A percentile compares a stretch with the other conserved stretches of the same genome.
Evolutionary conservation across 495 filamentous ascomycete genomes (phyloP).

Genomic region (Tuber aestivum): DNA sequence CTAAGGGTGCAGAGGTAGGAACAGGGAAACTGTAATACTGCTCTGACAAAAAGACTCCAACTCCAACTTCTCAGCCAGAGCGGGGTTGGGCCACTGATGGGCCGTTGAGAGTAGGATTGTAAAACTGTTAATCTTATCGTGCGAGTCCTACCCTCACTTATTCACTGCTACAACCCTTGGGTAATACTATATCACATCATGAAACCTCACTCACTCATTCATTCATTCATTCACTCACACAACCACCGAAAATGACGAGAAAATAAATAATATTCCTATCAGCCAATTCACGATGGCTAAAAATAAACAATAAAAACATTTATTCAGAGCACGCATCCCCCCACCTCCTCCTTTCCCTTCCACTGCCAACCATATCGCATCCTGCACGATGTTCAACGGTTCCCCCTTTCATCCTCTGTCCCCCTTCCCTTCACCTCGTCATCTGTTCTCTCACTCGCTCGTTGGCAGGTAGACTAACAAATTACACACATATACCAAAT

Average conservation of each 20-base stretch:
- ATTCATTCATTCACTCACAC: neutral
- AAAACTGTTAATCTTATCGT: neutral
- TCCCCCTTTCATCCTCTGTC: neutral
- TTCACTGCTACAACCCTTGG: neutral
- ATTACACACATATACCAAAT: neutral
- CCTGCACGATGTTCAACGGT: conserved; percentile 1
- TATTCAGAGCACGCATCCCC: neutral
- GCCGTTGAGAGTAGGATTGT: too few relatives aligned
- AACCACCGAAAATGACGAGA: neutral
- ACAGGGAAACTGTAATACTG: neutral
- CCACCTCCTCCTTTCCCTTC: neutral
- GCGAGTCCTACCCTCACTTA: neutral
- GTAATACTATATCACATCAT: neutral
- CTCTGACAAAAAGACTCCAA: neutral
- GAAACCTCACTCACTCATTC: too few relatives aligned
- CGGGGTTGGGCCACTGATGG: too few relatives aligned
- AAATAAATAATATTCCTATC: neutral
- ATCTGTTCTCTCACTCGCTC: neutral
- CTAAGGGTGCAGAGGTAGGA: neutral
- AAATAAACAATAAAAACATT: neutral
- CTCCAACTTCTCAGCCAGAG: too few relatives aligned
- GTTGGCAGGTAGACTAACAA: neutral
- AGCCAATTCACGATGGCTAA: neutral
- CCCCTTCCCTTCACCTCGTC: neutral
- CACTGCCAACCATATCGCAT: neutral